Percentiles rank a stretch among this genome's conserved stretches.
Evolutionary conservation across 2,329 filamentous ascomycete species (phyloP).

Genomic region (Alternaria rosae): DNA sequence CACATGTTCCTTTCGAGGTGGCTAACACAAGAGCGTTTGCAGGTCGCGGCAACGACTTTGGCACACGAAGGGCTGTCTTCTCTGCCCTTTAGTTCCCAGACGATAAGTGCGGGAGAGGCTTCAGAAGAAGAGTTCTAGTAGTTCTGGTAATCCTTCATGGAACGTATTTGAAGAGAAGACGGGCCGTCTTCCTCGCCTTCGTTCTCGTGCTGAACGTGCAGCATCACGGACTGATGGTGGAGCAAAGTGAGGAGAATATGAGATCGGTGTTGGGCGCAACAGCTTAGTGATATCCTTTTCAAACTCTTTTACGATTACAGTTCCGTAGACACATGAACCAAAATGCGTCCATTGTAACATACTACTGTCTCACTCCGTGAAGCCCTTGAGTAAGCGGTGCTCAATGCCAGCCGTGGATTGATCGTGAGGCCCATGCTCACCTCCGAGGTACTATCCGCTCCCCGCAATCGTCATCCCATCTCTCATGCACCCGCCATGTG

Average conservation of each 20-base stretch:
- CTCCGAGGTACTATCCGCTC: constrained; percentile 18
- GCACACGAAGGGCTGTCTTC: not conserved
- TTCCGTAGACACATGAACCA: not conserved
- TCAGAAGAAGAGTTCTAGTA: not conserved
- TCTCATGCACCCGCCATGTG: constrained; percentile 8
- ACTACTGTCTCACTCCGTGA: not conserved
- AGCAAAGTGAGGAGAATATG: not conserved
- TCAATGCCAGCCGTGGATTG: not conserved
- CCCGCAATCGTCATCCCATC: constrained; percentile 19
- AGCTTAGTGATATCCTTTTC: constrained; percentile 9
- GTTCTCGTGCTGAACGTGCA: not conserved
- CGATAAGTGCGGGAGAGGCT: not conserved
- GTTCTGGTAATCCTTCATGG: not conserved
- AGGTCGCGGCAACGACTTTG: not conserved
- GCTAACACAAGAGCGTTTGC: not conserved
- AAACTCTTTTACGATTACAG: not conserved
- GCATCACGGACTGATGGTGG: not conserved
- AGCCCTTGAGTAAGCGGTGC: not conserved
- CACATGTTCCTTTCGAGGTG: not conserved
- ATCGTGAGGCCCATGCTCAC: constrained; percentile 3
- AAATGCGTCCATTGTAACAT: not conserved
- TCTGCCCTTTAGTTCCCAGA: not conserved
- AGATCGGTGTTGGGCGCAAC: constrained; percentile 2
- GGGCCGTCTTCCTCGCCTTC: not conserved
- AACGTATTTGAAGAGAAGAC: not conserved